Evolutionary conservation across 352 stramenopile genomes (phyloP).

Genomic region (Pythium brachiatum): DNA sequence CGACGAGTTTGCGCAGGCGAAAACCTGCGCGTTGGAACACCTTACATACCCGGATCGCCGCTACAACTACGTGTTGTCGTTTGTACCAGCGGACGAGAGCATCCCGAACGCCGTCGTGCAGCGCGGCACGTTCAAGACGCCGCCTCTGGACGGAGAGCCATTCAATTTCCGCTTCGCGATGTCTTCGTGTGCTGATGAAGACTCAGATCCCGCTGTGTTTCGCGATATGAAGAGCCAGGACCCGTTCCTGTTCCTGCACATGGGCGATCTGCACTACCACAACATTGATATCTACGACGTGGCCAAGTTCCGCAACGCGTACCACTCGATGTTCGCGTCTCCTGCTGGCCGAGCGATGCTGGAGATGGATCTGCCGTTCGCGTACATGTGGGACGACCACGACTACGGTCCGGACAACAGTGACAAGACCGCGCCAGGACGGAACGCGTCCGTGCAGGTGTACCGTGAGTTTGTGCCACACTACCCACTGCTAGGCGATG

Average conservation of each 20-base stretch:
- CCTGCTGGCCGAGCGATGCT: slow-evolving; percentile 68
- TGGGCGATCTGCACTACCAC: slow-evolving; percentile 87
- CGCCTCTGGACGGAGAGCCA: slow-evolving; percentile 36
- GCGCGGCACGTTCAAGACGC: slow-evolving; percentile 50
- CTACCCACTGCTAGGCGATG: slow-evolving; percentile 42
- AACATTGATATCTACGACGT: slow-evolving; percentile 75
- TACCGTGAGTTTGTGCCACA: slow-evolving; percentile 84
- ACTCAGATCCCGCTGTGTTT: slow-evolving; percentile 61
- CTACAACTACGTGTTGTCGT: slow-evolving; percentile 64
- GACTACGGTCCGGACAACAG: slow-evolving; percentile 90
- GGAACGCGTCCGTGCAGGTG: slow-evolving; percentile 67
- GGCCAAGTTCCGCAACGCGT: slow-evolving; percentile 51
- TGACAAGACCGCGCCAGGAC: slow-evolving; percentile 67
- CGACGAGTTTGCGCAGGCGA: slow-evolving; percentile 38
- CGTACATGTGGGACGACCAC: slow-evolving; percentile 91
- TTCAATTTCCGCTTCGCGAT: slow-evolving; percentile 75
- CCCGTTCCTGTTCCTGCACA: slow-evolving; percentile 86
- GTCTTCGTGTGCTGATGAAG: slow-evolving; percentile 79
- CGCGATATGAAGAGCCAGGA: slow-evolving; percentile 56
- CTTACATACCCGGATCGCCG: slow-evolving; percentile 43
- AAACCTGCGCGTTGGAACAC: slow-evolving; percentile 44
- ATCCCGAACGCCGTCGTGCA: slow-evolving; percentile 27
- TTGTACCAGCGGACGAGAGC: slow-evolving; percentile 30
- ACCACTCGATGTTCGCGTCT: slow-evolving; percentile 71
- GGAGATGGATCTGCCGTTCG: slow-evolving; percentile 81